These are phyloP conservation scores for Novymonas esmeraldas DNA, from an alignment of 208 protist species.

Conservation along the genomic window DNA sequence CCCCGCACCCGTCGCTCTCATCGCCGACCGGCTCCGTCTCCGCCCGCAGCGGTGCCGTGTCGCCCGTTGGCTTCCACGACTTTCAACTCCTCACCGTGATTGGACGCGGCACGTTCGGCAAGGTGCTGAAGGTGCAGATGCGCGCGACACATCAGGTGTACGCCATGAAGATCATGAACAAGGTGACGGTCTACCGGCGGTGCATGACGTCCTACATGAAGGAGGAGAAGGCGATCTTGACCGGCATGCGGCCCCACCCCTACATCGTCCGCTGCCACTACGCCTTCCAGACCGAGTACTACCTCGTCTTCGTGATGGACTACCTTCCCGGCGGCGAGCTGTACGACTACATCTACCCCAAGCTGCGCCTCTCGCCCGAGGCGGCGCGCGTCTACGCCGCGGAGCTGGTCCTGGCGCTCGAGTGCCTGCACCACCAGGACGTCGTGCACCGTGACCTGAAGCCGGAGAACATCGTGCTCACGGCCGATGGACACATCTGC, in stretches of 20 bases:
- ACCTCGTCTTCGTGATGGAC: slow-evolving; percentile 93
- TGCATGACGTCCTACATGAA: slow-evolving; percentile 89
- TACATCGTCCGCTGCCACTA: slow-evolving; percentile 89
- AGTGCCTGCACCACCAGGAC: slow-evolving; percentile 86
- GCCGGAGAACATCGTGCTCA: slow-evolving; percentile 90
- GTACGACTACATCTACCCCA: slow-evolving; percentile 91
- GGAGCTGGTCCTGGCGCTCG: slow-evolving; percentile 90
- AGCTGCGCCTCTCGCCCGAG: slow-evolving; percentile 33
- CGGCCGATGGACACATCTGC: slow-evolving; percentile 76
- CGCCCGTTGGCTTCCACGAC: slow-evolving; percentile 61
- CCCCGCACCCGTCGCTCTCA: not conserved
- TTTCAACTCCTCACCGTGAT: slow-evolving; percentile 91
- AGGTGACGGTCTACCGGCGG: slow-evolving; percentile 77
- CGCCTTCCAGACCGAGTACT: slow-evolving; percentile 87
- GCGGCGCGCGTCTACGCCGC: slow-evolving; percentile 89
- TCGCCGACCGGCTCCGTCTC: slow-evolving; percentile 8
- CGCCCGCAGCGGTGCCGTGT: slow-evolving; percentile 1
- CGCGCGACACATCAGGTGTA: slow-evolving; percentile 65
- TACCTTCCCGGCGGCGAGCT: slow-evolving; percentile 95
- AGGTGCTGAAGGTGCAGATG: slow-evolving; percentile 92
- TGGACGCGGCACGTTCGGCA: slow-evolving; percentile 94
- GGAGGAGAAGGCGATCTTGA: slow-evolving; percentile 84
- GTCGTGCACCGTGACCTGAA: slow-evolving; percentile 92
- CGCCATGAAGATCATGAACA: slow-evolving; percentile 93
- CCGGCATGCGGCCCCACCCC: slow-evolving; percentile 78